Percentiles rank a stretch among this genome's conserved stretches.
Evolutionary conservation across 176 grass and related monocot species (phyloP).

Genomic region (Zoysia pacifica): DNA sequence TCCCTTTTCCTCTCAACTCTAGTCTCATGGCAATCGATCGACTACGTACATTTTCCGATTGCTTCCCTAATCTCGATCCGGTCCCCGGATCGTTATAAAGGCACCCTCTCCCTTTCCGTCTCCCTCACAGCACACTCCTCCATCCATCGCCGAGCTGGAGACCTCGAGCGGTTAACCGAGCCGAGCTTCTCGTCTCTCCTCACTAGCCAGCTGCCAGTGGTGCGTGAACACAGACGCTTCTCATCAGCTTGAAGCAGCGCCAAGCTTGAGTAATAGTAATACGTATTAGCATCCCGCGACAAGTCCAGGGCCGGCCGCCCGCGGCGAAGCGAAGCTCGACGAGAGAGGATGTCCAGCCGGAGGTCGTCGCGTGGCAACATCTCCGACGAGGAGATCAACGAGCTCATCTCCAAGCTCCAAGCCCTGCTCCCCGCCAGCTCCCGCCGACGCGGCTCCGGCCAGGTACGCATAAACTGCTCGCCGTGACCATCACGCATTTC

Average conservation of each 20-base stretch:
- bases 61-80: not conserved
- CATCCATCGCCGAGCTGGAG: constrained; percentile 14
- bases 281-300: not conserved
- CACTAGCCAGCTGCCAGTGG: not conserved
- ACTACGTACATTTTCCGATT: not conserved
- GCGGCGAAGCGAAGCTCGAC: not conserved
- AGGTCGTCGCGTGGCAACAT: constrained; percentile 69
- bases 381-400: constrained; percentile 80
- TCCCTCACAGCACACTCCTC: constrained; percentile 48
- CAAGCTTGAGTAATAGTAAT: not conserved
- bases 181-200: not conserved
- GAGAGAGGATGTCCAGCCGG: constrained; percentile 57
- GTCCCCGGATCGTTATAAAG: constrained; percentile 39
- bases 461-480: constrained; percentile 35
- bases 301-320: not conserved
- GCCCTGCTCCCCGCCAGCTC: constrained; percentile 64
- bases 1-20: too few species aligned
- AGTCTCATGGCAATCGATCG: not conserved
- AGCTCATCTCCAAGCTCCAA: constrained; percentile 95
- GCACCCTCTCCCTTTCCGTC: constrained; percentile 58
- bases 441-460: constrained; percentile 60
- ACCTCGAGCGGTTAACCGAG: constrained; percentile 1
- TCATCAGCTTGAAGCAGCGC: not conserved
- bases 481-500: not conserved
- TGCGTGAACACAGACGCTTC: not conserved